Evolutionary conservation across 2,329 filamentous ascomycete species (phyloP).

Genomic region (Colletotrichum echinochloae): DNA sequence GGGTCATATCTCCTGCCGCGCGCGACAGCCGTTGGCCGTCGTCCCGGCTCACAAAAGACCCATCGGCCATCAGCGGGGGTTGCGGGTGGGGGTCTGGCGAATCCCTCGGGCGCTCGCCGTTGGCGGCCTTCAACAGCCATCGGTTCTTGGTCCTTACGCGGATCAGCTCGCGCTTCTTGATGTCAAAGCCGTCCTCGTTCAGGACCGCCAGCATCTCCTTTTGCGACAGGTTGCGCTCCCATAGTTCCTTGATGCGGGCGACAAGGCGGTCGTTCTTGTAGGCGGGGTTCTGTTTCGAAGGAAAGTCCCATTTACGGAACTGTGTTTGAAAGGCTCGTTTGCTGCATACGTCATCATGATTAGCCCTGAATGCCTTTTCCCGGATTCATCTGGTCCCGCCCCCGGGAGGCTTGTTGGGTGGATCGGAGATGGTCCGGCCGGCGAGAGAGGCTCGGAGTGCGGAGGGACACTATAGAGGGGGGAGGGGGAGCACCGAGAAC

Average conservation of each 20-base stretch:
- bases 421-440: constrained; percentile 37
- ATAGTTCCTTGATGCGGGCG: constrained; percentile 78
- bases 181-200: constrained; percentile 76
- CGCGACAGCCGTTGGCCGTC: constrained; percentile 3
- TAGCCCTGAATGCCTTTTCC: constrained; percentile 9
- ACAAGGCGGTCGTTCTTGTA: constrained; percentile 77
- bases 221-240: constrained; percentile 79
- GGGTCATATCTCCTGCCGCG: constrained; percentile 18
- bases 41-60: constrained; percentile 13
- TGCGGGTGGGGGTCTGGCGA: neutral
- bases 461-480: constrained; percentile 23
- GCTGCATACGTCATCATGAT: constrained; percentile 56
- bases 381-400: neutral
- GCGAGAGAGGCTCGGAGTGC: constrained; percentile 28
- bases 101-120: constrained; percentile 63
- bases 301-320: constrained; percentile 84
- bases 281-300: constrained; percentile 77
- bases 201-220: constrained; percentile 79
- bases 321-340: constrained; percentile 82
- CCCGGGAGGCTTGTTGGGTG: constrained; percentile 2
- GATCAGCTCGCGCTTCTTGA: constrained; percentile 78
- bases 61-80: neutral
- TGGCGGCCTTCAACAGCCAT: constrained; percentile 73
- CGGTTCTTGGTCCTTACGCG: constrained; percentile 76
- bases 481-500: too few species aligned